Conservation (phyloP, 371 early-diverging fungal genomes). For the Parasitella parasitica region DNA sequence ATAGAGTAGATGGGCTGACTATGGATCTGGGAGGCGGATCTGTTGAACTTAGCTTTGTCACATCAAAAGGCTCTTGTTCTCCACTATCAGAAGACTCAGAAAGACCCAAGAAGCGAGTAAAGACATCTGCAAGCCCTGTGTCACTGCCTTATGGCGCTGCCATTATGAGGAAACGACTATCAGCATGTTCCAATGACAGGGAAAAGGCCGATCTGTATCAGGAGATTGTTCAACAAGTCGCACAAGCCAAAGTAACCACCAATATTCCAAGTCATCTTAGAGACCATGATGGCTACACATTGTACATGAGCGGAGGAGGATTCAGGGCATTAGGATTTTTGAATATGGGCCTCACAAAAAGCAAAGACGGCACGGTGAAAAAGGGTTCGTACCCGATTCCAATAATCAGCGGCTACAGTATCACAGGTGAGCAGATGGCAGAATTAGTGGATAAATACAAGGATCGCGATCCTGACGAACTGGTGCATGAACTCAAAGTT, state of each 20-base stretch:
- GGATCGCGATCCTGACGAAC: slow-evolving; percentile 21
- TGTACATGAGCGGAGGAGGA: slow-evolving; percentile 57
- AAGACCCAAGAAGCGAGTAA: slow-evolving; percentile 12
- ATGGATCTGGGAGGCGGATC: slow-evolving; percentile 62
- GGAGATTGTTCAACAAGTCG: slow-evolving; percentile 15
- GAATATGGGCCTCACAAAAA: slow-evolving; percentile 33
- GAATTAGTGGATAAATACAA: slow-evolving; percentile 29
- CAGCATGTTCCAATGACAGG: not conserved
- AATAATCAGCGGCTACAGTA: slow-evolving; percentile 51
- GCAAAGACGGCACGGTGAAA: not conserved
- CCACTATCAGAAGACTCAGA: slow-evolving; percentile 11
- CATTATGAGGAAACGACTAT: slow-evolving; percentile 33
- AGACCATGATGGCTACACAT: slow-evolving; percentile 33
- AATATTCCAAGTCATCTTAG: slow-evolving; percentile 18
- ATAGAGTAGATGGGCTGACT: slow-evolving; percentile 48
- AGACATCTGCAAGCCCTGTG: slow-evolving; percentile 28
- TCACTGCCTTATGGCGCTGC: slow-evolving; percentile 56
- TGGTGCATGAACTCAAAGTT: slow-evolving; percentile 24
- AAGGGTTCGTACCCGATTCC: slow-evolving; percentile 46
- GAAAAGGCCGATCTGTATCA: slow-evolving; percentile 1
- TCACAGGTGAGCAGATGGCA: slow-evolving; percentile 29
- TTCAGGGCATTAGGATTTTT: slow-evolving; percentile 53
- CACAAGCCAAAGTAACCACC: slow-evolving; percentile 7
- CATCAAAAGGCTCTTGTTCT: not conserved
- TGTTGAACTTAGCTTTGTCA: slow-evolving; percentile 50